These are phyloP conservation scores for Fusarium sp. DNA, from an alignment of 2,329 filamentous ascomycete species.

Conservation along the genomic window DNA sequence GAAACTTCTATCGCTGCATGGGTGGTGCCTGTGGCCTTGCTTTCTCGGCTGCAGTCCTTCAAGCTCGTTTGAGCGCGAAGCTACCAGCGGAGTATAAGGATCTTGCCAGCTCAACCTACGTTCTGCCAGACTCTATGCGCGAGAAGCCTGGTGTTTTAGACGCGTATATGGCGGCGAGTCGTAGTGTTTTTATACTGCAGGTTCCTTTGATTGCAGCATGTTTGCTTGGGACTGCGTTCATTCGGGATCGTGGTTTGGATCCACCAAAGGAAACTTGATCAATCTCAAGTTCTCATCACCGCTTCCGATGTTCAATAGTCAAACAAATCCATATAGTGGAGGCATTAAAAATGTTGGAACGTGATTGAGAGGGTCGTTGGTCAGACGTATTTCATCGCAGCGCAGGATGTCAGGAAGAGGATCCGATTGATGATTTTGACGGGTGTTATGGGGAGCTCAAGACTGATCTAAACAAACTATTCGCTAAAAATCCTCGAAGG, in stretches of 20 bases:
- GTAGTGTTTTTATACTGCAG: slow-evolving; percentile 5
- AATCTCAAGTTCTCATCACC: no score
- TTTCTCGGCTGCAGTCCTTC: not conserved
- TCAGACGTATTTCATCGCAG: no score
- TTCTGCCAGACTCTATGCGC: not conserved
- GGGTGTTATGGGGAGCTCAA: no score
- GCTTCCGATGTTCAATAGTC: no score
- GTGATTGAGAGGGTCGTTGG: no score
- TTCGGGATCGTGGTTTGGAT: not conserved
- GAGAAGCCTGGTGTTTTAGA: not conserved
- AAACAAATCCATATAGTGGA: no score
- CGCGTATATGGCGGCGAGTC: slow-evolving; percentile 1
- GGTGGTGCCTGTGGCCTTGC: slow-evolving; percentile 2
- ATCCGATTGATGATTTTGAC: no score
- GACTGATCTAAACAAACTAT: no score
- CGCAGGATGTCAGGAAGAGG: no score
- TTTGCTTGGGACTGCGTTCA: not conserved
- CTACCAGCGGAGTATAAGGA: not conserved
- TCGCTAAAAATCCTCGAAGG: no score
- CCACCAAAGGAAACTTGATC: not conserved
- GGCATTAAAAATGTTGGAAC: no score
- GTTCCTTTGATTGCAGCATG: not conserved
- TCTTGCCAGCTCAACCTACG: not conserved
- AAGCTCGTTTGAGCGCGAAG: not conserved
- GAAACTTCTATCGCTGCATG: slow-evolving; percentile 11